Conservation (phyloP, 495 filamentous ascomycete species). For the Aspergillus egyptiacus region DNA sequence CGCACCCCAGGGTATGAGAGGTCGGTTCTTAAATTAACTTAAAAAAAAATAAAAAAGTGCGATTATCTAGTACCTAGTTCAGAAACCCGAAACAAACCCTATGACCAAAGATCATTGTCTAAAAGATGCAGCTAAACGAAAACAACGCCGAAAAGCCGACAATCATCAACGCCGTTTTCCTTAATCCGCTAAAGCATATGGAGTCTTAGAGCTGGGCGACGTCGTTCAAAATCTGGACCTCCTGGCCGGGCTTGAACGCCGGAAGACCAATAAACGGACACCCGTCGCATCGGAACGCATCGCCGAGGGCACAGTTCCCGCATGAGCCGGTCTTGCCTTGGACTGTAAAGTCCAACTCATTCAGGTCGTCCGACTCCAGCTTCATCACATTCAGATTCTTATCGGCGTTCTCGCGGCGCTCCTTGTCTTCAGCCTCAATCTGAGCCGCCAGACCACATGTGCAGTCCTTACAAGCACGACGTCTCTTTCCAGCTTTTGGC, state of each 20-base stretch:
- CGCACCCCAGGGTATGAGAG: too few species aligned
- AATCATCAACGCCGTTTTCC: not conserved
- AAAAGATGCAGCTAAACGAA: not conserved
- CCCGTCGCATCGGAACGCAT: conserved; percentile 56
- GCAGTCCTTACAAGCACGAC: conserved; percentile 95
- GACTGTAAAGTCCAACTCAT: conserved; percentile 88
- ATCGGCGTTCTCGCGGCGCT: conserved; percentile 58
- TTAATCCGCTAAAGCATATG: conserved; percentile 1
- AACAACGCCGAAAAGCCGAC: not conserved
- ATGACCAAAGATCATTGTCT: not conserved
- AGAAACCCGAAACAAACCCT: not conserved
- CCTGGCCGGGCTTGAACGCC: conserved; percentile 93
- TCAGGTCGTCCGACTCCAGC: conserved; percentile 68
- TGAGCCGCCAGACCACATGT: conserved; percentile 81
- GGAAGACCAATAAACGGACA: conserved; percentile 93
- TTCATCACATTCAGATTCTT: conserved; percentile 57
- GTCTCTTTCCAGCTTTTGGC: conserved; percentile 77
- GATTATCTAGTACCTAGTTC: not conserved
- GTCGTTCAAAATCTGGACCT: conserved; percentile 80
- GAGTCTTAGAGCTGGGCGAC: conserved; percentile 65
- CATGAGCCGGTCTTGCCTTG: conserved; percentile 91
- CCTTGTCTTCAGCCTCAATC: conserved; percentile 73
- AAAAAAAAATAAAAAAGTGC: too few species aligned
- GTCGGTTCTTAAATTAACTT: too few species aligned
- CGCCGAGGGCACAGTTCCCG: conserved; percentile 86